A percentile compares a stretch with the other conserved stretches of the same genome.
Evolutionary conservation across 2,329 filamentous ascomycete genomes (phyloP).

Genomic region (Chaetothyriales sp.): DNA sequence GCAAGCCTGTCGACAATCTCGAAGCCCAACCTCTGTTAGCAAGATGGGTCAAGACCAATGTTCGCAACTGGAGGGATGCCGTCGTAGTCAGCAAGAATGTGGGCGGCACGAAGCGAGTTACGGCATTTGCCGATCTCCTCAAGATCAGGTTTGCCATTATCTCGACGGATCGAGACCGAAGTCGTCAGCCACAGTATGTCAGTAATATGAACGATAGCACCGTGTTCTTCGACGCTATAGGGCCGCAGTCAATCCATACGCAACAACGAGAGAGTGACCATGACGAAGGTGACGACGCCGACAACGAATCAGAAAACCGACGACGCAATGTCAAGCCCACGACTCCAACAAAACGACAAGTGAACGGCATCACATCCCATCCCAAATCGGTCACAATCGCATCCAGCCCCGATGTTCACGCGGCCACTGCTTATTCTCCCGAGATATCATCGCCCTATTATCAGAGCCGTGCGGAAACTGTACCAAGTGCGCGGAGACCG

Average conservation of each 20-base stretch:
- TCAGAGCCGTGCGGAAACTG: slow-evolving; percentile 25
- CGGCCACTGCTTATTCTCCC: slow-evolving; percentile 3
- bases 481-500: slow-evolving; percentile 27
- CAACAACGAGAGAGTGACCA: slow-evolving; percentile 8
- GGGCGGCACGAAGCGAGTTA: slow-evolving; percentile 91
- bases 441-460: slow-evolving; percentile 19
- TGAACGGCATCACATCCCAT: not conserved
- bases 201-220: slow-evolving; percentile 63
- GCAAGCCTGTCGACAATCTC: slow-evolving; percentile 92
- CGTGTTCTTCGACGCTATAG: slow-evolving; percentile 54
- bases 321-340: not conserved
- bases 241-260: slow-evolving; percentile 28
- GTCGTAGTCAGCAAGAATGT: slow-evolving; percentile 98
- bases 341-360: not conserved
- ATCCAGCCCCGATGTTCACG: slow-evolving; percentile 19
- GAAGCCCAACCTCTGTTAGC: slow-evolving; percentile 91
- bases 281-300: slow-evolving; percentile 19
- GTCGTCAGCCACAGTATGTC: slow-evolving; percentile 25
- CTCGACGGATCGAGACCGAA: slow-evolving; percentile 58
- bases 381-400: slow-evolving; percentile 17
- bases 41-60: slow-evolving; percentile 84
- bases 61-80: slow-evolving; percentile 67
- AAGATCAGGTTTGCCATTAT: slow-evolving; percentile 98
- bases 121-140: slow-evolving; percentile 83
- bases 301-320: slow-evolving; percentile 20